These are phyloP conservation scores for Xanthoconium purpureum DNA, from an alignment of 768 basidiomycete species.

Conservation along the genomic window DNA sequence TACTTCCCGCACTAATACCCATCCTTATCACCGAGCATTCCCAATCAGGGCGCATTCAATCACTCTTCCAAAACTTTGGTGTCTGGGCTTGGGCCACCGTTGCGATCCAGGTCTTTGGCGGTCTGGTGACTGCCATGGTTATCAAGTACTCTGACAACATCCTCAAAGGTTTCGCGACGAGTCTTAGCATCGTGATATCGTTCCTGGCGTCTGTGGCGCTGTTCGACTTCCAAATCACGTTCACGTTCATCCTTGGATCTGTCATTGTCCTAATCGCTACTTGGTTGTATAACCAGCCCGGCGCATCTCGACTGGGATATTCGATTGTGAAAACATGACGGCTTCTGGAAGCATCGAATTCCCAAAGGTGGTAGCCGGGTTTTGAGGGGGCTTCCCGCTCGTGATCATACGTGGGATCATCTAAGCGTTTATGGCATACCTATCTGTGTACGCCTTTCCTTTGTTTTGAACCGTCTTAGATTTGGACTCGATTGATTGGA, in stretches of 20 bases:
- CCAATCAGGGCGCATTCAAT: slow-evolving; percentile 40
- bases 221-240: slow-evolving; percentile 85
- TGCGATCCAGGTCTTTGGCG: slow-evolving; percentile 84
- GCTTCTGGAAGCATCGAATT: slow-evolving; percentile 1
- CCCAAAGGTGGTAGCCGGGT: not conserved
- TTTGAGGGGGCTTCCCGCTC: not conserved
- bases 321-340: slow-evolving; percentile 24
- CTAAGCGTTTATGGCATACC: slow-evolving; percentile 20
- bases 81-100: slow-evolving; percentile 92
- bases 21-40: slow-evolving; percentile 54
- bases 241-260: slow-evolving; percentile 82
- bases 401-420: slow-evolving; percentile 3
- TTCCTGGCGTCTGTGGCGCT: slow-evolving; percentile 90
- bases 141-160: slow-evolving; percentile 94
- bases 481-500: slow-evolving; percentile 27
- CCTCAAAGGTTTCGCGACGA: slow-evolving; percentile 93
- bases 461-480: slow-evolving; percentile 21
- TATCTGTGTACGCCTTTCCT: slow-evolving; percentile 17
- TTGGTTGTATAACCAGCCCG: slow-evolving; percentile 84
- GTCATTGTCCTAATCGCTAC: slow-evolving; percentile 83
- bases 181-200: slow-evolving; percentile 89
- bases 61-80: slow-evolving; percentile 83
- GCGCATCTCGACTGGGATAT: slow-evolving; percentile 28
- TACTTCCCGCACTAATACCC: slow-evolving; percentile 83
- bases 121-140: slow-evolving; percentile 87